Base-by-base conservation (phyloP, 2,329 filamentous ascomycete species). In the Alternaria hordeiaustralica region DNA sequence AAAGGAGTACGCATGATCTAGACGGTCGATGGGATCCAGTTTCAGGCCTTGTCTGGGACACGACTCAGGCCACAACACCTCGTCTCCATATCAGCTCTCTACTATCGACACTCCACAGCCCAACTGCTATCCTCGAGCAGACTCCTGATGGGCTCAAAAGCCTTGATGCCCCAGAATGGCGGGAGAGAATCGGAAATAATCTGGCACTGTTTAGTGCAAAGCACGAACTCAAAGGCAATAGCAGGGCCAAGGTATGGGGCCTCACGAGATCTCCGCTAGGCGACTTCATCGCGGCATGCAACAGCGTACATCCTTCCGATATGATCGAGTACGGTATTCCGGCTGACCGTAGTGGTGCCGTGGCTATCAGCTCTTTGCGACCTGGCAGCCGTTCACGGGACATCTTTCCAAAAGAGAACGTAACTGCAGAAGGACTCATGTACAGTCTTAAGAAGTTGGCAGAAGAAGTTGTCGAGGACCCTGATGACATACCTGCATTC, bases 291-390 rank as follows among this genome's bases (percentile, higher is more conserved):
- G 86, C 85, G 6, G 80, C 81, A 4, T 85, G 83, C 59, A 79
- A 84, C 50, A 86, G 84, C 3, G 69, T 86, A 26, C 86, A 89
- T 71, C 87, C 87, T 0, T 85, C 82, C 5, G 84, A 88, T 70
- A 84, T 86, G 78, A 78, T 88, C 13, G 85, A 89, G 63, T 89
- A 89, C 70, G 81, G 82, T 1, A 84, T 84, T 7, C 74, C 80
- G 8, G 80, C 82, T 4, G 81, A 84, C 25, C 82, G 86, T 57
- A 75, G 76, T n/a, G 74, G 78, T 1, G 79, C 72, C 0, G 67
- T 87, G 28, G 68, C 59, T n/a, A 67, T 80, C 11, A 77, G 67
- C 55, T 69, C 66, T 3, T 28, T 77, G 15, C 61, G 55, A 20
- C 63, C 63, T n/a, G 69, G 71, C 53, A 74, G 6, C 36, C 49